Percentiles rank a stretch among this genome's conserved stretches.
These are phyloP conservation scores for Calonectria pseudoturangicola DNA, from an alignment of 2,329 filamentous ascomycete species.

Conservation along the genomic window DNA sequence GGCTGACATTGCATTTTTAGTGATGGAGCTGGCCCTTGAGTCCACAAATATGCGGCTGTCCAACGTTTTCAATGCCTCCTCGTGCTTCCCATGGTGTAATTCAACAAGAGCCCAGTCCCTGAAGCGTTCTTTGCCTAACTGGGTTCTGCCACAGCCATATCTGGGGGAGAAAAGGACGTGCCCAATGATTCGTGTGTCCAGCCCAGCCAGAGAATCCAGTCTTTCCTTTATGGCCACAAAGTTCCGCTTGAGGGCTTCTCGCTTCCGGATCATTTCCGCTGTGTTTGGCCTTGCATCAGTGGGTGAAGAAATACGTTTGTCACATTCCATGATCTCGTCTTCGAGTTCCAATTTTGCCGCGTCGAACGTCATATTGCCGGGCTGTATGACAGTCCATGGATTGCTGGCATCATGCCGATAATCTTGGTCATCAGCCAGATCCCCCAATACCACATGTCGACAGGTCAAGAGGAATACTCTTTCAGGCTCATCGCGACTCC, in stretches of 20 bases:
- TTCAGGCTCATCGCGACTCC: background rate
- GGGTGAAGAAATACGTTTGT: too few relatives aligned
- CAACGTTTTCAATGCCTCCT: background rate
- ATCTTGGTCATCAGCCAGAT: background rate
- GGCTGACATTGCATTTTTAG: background rate
- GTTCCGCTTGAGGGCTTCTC: background rate
- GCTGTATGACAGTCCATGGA: conserved; percentile 28
- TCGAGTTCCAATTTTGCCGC: background rate
- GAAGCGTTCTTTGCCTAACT: background rate
- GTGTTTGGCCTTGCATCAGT: background rate
- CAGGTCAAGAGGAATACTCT: conserved; percentile 29
- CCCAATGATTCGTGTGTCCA: conserved; percentile 19
- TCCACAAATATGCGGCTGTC: background rate
- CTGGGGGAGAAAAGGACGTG: conserved; percentile 31
- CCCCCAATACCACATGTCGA: conserved; percentile 35
- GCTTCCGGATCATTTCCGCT: too few relatives aligned
- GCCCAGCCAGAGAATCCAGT: background rate
- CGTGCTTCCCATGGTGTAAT: conserved; percentile 30
- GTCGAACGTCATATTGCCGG: background rate
- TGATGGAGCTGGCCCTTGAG: background rate
- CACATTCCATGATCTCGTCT: background rate
- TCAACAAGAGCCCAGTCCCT: conserved; percentile 42
- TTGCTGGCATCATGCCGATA: conserved; percentile 2
- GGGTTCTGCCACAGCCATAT: background rate
- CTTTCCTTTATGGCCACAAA: background rate